Evolutionary conservation across 805 yeast species (phyloP), one percentile per base, ranked within the genome.

Genomic region (Candida wancherniae): DNA sequence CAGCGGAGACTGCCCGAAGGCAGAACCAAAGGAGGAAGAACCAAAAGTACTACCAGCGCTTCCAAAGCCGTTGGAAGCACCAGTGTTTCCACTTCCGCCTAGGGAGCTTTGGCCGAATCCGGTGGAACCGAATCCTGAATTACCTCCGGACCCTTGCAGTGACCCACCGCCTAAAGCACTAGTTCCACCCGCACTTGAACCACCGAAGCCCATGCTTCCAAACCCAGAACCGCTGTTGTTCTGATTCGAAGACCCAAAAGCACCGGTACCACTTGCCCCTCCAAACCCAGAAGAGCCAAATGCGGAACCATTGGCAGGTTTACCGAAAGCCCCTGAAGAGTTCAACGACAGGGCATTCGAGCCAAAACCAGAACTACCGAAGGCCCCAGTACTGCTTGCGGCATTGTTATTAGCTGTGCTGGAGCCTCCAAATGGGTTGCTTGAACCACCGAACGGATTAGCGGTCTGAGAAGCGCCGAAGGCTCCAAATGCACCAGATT

Each of bases 171-270:
- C 19, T 18, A 7, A 9, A 18, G 19, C 19, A 7, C 15, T 10
- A 9, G 14, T 15, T 18, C 19, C 24, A 20, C 7, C 12, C n/a
- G 16, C 29, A 19, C 22, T 12, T 7, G 28, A 24, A 11, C 20
- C 19, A 9, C 28, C 28, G 24, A 30, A 34, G 2, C 34, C 38
- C 9, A 31, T 15, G 22, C 23, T 24, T 11, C 37, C 34, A 9
- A 29, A 34, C 9, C 28, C 38, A 5, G 29, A 17, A 4, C 12
- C 17, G 5, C 26, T 26, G 7, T 25, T 11, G 8, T 14, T 16
- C 5, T 22, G 20, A 15, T 24, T 24, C 2, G 28, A 17, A 16
- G 33, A 19, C 9, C 49, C 49, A 38, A 44, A 45, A 22, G 44
- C 40, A 9, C 39, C 31, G 9, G 42, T 11, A 24, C 18, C 19